These are phyloP conservation scores for Fraxinus cuspidata DNA, from an alignment of 257 asterid genomes.

Conservation along the genomic window DNA sequence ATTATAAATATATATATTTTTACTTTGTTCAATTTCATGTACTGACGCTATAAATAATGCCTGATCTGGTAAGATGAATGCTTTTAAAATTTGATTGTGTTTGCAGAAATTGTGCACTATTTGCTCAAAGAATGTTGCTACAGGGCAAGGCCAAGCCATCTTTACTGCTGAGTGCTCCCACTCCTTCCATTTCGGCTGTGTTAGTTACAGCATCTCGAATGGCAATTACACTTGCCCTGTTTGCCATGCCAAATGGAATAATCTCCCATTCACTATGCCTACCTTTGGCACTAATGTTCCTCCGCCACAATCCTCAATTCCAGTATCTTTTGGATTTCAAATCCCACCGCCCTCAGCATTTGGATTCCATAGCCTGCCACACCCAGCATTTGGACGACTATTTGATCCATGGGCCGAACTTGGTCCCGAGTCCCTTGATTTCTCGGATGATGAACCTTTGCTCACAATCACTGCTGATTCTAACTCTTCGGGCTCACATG, in stretches of 20 bases:
- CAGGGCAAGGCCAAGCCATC: conserved; percentile 36
- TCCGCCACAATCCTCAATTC: background rate
- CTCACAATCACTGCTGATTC: background rate
- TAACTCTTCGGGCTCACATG: background rate
- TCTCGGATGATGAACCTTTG: conserved; percentile 39
- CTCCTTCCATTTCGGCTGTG: conserved; percentile 39
- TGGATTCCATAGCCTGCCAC: background rate
- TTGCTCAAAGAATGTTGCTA: conserved; percentile 23
- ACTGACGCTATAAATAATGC: background rate
- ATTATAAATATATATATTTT: background rate
- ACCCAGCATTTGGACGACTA: background rate
- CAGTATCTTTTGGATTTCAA: background rate
- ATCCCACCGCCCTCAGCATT: background rate
- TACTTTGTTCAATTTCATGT: background rate
- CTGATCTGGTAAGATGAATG: background rate
- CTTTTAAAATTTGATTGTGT: background rate
- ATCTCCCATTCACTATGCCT: conserved; percentile 20
- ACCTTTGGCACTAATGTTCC: background rate
- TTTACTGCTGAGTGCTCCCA: conserved; percentile 40
- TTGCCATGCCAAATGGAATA: conserved; percentile 31
- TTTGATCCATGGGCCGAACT: background rate
- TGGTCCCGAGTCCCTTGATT: conserved; percentile 12
- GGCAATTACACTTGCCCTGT: conserved; percentile 35
- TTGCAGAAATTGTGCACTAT: conserved; percentile 40
- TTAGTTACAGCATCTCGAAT: background rate